A percentile compares a stretch with the other conserved stretches of the same genome.
These are phyloP conservation scores for Primulina eburnea DNA, from an alignment of 257 asterid genomes.

Conservation along the genomic window DNA sequence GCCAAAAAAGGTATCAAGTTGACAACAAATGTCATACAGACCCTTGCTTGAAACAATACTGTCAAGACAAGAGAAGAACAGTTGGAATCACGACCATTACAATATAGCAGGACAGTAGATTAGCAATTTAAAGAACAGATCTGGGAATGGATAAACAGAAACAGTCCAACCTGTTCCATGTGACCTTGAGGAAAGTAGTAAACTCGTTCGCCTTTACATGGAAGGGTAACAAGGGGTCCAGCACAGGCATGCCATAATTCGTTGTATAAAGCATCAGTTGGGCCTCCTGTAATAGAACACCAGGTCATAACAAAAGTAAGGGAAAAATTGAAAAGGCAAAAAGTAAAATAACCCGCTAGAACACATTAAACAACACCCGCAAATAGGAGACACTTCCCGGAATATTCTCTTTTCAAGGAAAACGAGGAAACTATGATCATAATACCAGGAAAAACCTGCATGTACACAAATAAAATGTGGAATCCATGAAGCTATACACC, in stretches of 20 bases:
- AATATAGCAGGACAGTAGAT: neutral
- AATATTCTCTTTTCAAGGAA: neutral
- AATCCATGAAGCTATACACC: neutral
- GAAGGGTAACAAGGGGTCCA: slow-evolving; percentile 89
- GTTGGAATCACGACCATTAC: neutral
- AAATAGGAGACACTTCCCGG: neutral
- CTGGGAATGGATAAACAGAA: slow-evolving; percentile 18
- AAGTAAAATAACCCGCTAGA: neutral
- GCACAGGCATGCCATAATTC: slow-evolving; percentile 99
- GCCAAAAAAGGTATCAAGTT: neutral
- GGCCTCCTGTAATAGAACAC: slow-evolving; percentile 43
- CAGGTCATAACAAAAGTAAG: slow-evolving; percentile 9
- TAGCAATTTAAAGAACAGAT: slow-evolving; percentile 12
- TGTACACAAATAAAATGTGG: neutral
- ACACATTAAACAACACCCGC: slow-evolving; percentile 8
- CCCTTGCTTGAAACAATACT: neutral
- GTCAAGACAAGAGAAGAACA: neutral
- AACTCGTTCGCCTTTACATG: slow-evolving; percentile 82
- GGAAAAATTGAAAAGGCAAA: slow-evolving; percentile 1
- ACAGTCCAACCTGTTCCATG: slow-evolving; percentile 80
- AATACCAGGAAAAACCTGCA: neutral
- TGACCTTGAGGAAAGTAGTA: slow-evolving; percentile 98
- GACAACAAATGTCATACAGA: slow-evolving; percentile 7
- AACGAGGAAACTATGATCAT: neutral
- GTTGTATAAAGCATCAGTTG: slow-evolving; percentile 67